A percentile compares a stretch with the other conserved stretches of the same genome.
phyloP scores from a whole-genome alignment of 352 stramenopile genomes.

The Phytophthora tubulina region DNA sequence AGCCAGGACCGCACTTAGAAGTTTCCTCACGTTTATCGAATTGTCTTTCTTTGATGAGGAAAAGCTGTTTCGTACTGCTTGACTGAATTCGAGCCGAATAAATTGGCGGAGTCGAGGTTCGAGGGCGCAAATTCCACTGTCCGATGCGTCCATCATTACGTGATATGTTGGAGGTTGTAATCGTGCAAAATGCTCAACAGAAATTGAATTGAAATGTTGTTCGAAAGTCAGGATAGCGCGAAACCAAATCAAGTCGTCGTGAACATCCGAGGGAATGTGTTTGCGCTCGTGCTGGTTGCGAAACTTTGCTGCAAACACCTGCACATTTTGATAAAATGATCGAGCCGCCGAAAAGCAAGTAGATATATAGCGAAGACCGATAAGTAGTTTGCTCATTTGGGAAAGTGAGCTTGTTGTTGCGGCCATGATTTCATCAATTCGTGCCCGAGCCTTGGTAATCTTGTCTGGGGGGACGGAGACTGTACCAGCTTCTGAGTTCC shows the following conservation, averaged over 20 bases:
- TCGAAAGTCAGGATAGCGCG: background rate
- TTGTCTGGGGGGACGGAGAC: constrained; percentile 11
- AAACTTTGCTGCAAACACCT: constrained; percentile 14
- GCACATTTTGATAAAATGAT: constrained; percentile 22
- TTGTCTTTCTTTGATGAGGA: background rate
- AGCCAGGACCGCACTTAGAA: constrained; percentile 6
- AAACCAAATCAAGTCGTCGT: constrained; percentile 18
- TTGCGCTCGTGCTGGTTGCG: background rate
- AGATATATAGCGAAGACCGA: constrained; percentile 11
- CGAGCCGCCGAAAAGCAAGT: constrained; percentile 16
- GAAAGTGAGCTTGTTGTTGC: background rate
- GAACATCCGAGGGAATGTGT: too few relatives aligned
- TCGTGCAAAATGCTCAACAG: constrained; percentile 11
- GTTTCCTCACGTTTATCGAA: constrained; percentile 21
- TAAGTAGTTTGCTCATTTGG: constrained; percentile 6
- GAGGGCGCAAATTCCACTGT: constrained; percentile 12
- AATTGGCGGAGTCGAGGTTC: constrained; percentile 4
- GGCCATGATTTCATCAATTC: background rate
- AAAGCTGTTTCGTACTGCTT: background rate
- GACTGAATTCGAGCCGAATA: constrained; percentile 7
- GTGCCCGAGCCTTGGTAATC: background rate
- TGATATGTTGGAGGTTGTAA: background rate
- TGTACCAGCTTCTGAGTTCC: constrained; percentile 1
- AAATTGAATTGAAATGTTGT: constrained; percentile 7
- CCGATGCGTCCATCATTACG: constrained; percentile 22